Conservation (phyloP, 2,329 filamentous ascomycete genomes). For the Botryotinia calthae region DNA sequence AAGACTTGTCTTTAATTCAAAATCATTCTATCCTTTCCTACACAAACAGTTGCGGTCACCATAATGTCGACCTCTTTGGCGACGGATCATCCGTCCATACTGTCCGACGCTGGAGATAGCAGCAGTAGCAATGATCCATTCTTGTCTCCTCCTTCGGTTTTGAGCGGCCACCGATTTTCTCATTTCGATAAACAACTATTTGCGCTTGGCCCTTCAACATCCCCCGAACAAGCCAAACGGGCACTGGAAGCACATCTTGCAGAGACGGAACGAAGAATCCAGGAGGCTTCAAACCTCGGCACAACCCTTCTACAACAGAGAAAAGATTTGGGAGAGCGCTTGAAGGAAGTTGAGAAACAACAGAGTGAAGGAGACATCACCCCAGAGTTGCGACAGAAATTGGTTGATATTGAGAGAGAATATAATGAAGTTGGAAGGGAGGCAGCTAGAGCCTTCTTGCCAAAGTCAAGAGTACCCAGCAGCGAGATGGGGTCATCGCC, state of each 20-base stretch:
- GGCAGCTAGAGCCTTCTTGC: conserved; percentile 82
- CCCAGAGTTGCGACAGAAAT: conserved; percentile 76
- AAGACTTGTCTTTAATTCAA: conserved; percentile 11
- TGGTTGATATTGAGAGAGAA: conserved; percentile 86
- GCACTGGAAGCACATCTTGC: conserved; percentile 87
- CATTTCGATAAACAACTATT: conserved; percentile 80
- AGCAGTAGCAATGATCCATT: conserved; percentile 50
- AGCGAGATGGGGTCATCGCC: conserved; percentile 54
- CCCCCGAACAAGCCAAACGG: conserved; percentile 81
- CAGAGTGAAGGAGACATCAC: conserved; percentile 75
- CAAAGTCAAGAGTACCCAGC: conserved; percentile 76
- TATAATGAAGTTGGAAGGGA: conserved; percentile 93
- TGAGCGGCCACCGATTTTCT: conserved; percentile 74
- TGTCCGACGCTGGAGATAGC: conserved; percentile 27
- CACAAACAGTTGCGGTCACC: conserved; percentile 36
- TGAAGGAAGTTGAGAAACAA: conserved; percentile 80
- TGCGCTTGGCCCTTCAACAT: conserved; percentile 70
- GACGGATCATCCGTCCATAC: conserved; percentile 31
- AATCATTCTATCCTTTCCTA: neutral
- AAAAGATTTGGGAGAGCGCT: conserved; percentile 73
- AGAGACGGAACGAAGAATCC: conserved; percentile 87
- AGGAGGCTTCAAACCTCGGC: conserved; percentile 86
- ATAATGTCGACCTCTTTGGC: conserved; percentile 34
- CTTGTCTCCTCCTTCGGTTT: conserved; percentile 50
- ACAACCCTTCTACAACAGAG: conserved; percentile 85